These are phyloP conservation scores for Pisolithus sp. DNA, from an alignment of 768 basidiomycete species.

Conservation along the genomic window DNA sequence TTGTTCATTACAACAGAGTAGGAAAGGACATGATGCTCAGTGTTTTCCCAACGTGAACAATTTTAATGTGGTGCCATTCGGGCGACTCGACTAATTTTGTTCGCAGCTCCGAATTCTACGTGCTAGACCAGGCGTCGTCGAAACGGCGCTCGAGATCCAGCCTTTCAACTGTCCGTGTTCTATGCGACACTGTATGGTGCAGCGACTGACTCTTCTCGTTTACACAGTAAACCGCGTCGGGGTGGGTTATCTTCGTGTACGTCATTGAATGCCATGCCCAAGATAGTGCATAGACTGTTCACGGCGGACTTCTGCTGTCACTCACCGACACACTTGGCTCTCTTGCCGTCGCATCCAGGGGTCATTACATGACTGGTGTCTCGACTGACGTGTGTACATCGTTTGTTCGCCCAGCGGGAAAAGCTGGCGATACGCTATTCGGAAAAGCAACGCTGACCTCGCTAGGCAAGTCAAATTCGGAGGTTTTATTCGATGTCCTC, in stretches of 20 bases:
- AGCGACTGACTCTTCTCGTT: background rate
- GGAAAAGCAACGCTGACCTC: conserved; percentile 60
- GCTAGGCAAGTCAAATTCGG: conserved; percentile 43
- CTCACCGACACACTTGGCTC: conserved; percentile 83
- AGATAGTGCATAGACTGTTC: conserved; percentile 40
- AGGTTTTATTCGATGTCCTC: background rate
- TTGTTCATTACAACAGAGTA: conserved; percentile 5
- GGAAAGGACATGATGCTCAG: conserved; percentile 66
- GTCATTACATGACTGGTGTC: conserved; percentile 84
- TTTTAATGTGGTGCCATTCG: background rate
- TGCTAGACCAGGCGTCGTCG: conserved; percentile 67
- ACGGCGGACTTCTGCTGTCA: conserved; percentile 77
- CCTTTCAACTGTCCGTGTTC: conserved; percentile 57
- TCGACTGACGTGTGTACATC: conserved; percentile 77
- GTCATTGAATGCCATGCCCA: background rate
- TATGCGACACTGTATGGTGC: background rate
- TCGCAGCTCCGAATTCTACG: conserved; percentile 54
- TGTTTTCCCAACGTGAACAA: conserved; percentile 72
- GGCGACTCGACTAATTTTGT: background rate
- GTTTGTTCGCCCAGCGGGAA: conserved; percentile 74
- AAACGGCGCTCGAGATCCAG: conserved; percentile 67
- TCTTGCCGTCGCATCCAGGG: conserved; percentile 74
- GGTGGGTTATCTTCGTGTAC: conserved; percentile 34
- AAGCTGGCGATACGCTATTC: conserved; percentile 57
- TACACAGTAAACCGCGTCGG: conserved; percentile 73